Evolutionary conservation across 106 monocot species (phyloP).

Genomic region (Apostasia shenzhenica): DNA sequence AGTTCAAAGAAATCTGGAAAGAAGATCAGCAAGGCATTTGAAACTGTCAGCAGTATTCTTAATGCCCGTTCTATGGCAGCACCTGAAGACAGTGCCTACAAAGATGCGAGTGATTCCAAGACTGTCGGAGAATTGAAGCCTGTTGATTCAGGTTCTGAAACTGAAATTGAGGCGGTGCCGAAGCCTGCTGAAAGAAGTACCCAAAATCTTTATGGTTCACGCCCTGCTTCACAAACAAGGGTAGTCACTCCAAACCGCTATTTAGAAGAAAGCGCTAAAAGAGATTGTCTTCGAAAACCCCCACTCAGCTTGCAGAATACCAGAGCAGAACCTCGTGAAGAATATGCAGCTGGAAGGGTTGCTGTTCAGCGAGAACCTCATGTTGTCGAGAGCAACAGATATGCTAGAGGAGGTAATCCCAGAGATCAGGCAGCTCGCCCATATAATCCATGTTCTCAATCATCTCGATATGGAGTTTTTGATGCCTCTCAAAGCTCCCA

Average conservation of each 20-base stretch:
- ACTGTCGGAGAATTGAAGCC: conserved; percentile 22
- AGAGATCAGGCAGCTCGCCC: conserved; percentile 9
- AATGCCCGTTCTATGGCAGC: conserved; percentile 6
- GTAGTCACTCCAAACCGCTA: not conserved
- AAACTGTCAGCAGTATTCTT: conserved; percentile 12
- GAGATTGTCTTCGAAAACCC: not conserved
- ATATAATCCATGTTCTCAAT: conserved; percentile 4
- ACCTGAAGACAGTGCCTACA: not conserved
- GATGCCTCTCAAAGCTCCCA: not conserved
- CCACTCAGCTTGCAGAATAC: not conserved
- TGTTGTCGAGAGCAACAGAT: conserved; percentile 19
- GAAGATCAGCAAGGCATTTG: conserved; percentile 39
- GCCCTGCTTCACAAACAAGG: not conserved
- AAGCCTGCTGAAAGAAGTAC: not conserved
- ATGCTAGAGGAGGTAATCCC: conserved; percentile 20
- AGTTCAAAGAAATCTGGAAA: conserved; percentile 51
- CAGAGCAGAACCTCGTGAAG: not conserved
- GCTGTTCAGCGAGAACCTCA: conserved; percentile 9
- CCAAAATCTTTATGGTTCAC: not conserved
- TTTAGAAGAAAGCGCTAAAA: not conserved
- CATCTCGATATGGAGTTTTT: conserved; percentile 8
- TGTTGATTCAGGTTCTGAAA: conserved; percentile 23
- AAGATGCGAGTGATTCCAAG: conserved; percentile 9
- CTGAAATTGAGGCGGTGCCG: conserved; percentile 14
- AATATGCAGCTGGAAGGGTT: not conserved